Evolutionary conservation across 225 moss, liverwort and hornwort species (phyloP).

Genomic region (Bryoerythrophyllum caledonicum): DNA sequence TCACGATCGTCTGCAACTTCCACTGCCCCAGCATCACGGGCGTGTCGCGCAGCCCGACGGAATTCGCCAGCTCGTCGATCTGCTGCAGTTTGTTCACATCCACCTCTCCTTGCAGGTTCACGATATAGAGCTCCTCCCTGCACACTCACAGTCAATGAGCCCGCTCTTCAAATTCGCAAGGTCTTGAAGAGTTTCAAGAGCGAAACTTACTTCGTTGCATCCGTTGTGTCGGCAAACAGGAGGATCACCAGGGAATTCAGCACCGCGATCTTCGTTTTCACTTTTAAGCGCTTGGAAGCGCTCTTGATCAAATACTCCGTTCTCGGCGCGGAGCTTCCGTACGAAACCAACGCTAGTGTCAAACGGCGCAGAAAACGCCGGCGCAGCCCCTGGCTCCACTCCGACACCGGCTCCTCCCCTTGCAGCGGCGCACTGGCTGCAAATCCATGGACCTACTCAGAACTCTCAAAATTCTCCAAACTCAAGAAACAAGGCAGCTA

Average conservation of each 20-base stretch:
- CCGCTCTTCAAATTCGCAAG: not conserved
- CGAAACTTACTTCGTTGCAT: constrained; percentile 33
- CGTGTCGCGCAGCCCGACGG: constrained; percentile 46
- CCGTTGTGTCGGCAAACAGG: constrained; percentile 41
- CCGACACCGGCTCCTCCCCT: constrained; percentile 40
- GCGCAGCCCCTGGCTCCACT: constrained; percentile 31
- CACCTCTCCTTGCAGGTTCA: constrained; percentile 30
- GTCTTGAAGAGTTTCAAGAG: not conserved
- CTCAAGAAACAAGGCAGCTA: not conserved
- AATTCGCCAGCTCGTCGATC: constrained; percentile 66
- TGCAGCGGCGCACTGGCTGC: constrained; percentile 35
- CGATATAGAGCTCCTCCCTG: constrained; percentile 60
- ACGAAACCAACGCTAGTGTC: constrained; percentile 53
- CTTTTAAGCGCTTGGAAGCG: constrained; percentile 55
- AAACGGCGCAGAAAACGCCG: constrained; percentile 54
- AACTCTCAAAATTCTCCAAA: not conserved
- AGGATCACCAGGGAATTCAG: constrained; percentile 47
- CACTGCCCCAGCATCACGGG: constrained; percentile 52
- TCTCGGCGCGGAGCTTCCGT: constrained; percentile 65
- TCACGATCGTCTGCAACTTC: constrained; percentile 45
- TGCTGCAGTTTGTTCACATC: constrained; percentile 64
- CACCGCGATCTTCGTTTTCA: constrained; percentile 59
- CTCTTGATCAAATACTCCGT: constrained; percentile 61
- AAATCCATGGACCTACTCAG: not conserved
- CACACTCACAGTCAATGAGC: constrained; percentile 15